A percentile compares a stretch with the other conserved stretches of the same genome.
phyloP scores from a whole-genome alignment of 2,329 filamentous ascomycete genomes.

The Ramichloridium luteum region DNA sequence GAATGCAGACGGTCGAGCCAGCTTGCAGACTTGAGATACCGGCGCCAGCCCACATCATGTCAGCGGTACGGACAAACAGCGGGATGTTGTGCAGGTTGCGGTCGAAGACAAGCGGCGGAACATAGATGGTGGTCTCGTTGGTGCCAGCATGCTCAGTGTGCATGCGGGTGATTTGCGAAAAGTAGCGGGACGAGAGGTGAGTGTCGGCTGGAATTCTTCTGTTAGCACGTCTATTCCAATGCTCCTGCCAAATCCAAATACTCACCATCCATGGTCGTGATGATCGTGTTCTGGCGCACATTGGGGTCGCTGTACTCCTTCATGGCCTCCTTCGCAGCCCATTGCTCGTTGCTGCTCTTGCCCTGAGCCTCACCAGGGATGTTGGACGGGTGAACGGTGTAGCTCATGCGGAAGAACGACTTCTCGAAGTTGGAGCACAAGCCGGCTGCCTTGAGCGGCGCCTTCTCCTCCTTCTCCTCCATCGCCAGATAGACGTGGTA shows the following conservation, averaged over 20 bases:
- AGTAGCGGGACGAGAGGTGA: conserved; percentile 57
- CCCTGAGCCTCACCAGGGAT: conserved; percentile 58
- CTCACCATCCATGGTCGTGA: conserved; percentile 63
- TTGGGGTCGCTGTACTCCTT: conserved; percentile 43
- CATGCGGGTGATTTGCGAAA: conserved; percentile 50
- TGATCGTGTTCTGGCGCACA: conserved; percentile 48
- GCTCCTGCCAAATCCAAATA: too few relatives aligned
- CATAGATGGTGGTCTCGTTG: conserved; percentile 51
- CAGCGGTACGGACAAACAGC: conserved; percentile 56
- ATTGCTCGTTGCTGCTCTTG: conserved; percentile 63
- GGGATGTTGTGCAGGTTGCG: conserved; percentile 59
- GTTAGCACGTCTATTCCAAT: too few relatives aligned
- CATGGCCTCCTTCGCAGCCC: conserved; percentile 55
- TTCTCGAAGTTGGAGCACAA: conserved; percentile 52
- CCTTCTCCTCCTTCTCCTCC: conserved; percentile 54
- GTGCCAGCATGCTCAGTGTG: conserved; percentile 49
- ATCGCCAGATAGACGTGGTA: conserved; percentile 65
- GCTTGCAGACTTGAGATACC: conserved; percentile 57
- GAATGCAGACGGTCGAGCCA: conserved; percentile 52
- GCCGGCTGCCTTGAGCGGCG: conserved; percentile 48
- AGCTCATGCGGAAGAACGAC: conserved; percentile 54
- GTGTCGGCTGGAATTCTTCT: conserved; percentile 56
- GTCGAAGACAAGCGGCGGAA: conserved; percentile 61
- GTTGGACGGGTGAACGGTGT: conserved; percentile 53
- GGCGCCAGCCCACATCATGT: conserved; percentile 59